Evolutionary conservation across 768 basidiomycete species (phyloP), one percentile per base, ranked within the genome.

Genomic region (Boletus fagicola): DNA sequence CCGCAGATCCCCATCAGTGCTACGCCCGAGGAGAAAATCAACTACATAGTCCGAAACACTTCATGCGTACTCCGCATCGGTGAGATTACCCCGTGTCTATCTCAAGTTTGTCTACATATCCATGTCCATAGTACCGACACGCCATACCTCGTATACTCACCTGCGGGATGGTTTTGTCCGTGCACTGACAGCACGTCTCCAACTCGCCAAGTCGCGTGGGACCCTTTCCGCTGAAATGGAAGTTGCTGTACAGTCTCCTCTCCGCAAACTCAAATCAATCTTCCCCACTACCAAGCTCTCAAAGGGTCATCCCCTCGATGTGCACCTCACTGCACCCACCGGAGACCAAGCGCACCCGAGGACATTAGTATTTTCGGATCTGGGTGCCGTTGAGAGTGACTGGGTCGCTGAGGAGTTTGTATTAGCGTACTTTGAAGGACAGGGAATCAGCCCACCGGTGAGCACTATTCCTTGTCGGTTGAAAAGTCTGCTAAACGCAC

Each of bases 131-230:
- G 91, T 93, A n/a, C 92, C 91, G 3, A 89, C 88, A 2, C 81
- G 92, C 11, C 79, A 79, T 36, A 93, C 92, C 0, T 86, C 84
- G 8, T 92, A 85, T 67, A 81, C 83, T 16, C 92, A 94, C 65
- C 77, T 94, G 30, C 83, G 92, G 22, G 92, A 94, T 66, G 92
- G 88, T 3, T 93, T 93, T 62, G 78, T 92, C 70, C 82, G 92
- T 44, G 81, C 90, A 16, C 71, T 94, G 46, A 83, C 85, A 61
- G 74, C 77, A 3, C 83, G 90, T 20, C 74, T 91, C 56, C 73
- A 77, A 26, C 68, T 80, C 11, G 80, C 76, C 47, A 78, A 78
- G 47, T 78, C 84, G 63, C 74, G 76, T 16, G 83, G 79, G 10
- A 72, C 75, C 0, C 71, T 92, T 11, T 77, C 85, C 0, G 76